Conservation (phyloP, 371 early-diverging fungal species). For the Apophysomyces trapeziformis region DNA sequence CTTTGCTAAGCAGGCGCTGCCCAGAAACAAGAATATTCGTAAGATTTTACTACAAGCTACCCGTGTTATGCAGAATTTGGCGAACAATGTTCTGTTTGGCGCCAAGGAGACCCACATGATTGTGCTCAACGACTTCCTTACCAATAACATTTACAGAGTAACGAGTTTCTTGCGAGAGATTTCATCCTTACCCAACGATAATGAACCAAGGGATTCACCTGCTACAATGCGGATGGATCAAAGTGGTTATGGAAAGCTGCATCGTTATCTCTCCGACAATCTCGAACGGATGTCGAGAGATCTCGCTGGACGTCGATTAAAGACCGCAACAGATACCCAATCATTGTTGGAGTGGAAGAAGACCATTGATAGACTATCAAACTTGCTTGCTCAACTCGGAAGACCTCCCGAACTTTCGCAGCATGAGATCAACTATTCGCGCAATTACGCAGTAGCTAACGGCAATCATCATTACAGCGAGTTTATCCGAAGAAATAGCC, state of each 20-base stretch:
- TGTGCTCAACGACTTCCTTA: constrained; percentile 83
- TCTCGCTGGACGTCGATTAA: constrained; percentile 46
- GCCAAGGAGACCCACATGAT: constrained; percentile 91
- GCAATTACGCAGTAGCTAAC: constrained; percentile 43
- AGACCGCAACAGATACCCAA: constrained; percentile 28
- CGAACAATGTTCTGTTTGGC: constrained; percentile 93
- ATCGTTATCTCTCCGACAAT: constrained; percentile 71
- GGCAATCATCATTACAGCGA: constrained; percentile 69
- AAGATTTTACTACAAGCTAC: constrained; percentile 88
- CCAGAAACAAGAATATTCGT: constrained; percentile 51
- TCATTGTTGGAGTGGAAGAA: constrained; percentile 48
- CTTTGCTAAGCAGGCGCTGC: constrained; percentile 42
- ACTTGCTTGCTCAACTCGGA: constrained; percentile 83
- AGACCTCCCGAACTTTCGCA: constrained; percentile 57
- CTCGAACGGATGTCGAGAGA: constrained; percentile 73
- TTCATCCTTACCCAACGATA: constrained; percentile 31
- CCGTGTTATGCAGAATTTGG: constrained; percentile 94
- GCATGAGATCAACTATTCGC: constrained; percentile 44
- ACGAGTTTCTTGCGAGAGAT: constrained; percentile 63
- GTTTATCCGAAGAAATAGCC: constrained; percentile 76
- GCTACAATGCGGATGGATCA: constrained; percentile 50
- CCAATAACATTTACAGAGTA: constrained; percentile 69
- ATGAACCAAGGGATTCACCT: neutral
- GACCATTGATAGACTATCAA: constrained; percentile 76
- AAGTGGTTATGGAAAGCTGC: constrained; percentile 60